Evolutionary conservation across 2,329 filamentous ascomycete species (phyloP).

Genomic region (Mariannaea elegans): DNA sequence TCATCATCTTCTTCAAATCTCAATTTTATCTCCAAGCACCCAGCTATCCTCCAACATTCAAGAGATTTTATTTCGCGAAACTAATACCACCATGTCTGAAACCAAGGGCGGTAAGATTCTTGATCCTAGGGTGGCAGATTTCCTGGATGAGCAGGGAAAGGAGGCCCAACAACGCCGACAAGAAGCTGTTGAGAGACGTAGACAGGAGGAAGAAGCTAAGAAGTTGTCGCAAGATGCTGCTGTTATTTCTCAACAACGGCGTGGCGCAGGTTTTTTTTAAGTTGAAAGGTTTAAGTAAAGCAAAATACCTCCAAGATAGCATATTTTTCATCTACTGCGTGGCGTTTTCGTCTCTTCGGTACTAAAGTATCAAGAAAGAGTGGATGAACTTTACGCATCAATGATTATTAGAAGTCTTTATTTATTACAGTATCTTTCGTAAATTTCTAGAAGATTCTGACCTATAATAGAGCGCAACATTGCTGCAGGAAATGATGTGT

Average conservation of each 20-base stretch:
- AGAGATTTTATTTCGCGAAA: background rate
- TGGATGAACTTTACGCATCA: no score
- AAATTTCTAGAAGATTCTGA: no score
- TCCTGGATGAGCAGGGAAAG: background rate
- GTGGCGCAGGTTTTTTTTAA: conserved; percentile 5
- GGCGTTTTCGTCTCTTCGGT: no score
- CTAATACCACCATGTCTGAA: background rate
- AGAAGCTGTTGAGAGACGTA: conserved; percentile 2
- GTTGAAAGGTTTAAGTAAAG: background rate
- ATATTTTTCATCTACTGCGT: no score
- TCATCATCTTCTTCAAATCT: no score
- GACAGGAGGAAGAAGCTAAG: conserved; percentile 2
- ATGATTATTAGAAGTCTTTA: no score
- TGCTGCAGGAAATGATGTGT: no score
- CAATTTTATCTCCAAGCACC: background rate
- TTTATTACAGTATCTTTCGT: no score
- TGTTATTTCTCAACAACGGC: background rate
- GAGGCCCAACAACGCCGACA: conserved; percentile 3
- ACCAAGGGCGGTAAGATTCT: conserved; percentile 11
- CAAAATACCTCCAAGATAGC: background rate
- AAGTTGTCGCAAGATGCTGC: conserved; percentile 4
- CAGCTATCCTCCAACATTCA: background rate
- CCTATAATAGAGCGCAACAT: no score
- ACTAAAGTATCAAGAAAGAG: no score
- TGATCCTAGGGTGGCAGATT: background rate